Percentiles rank a stretch among this genome's conserved stretches.
Conservation (phyloP, 306 rosid genomes). For the Rosa persica region DNA sequence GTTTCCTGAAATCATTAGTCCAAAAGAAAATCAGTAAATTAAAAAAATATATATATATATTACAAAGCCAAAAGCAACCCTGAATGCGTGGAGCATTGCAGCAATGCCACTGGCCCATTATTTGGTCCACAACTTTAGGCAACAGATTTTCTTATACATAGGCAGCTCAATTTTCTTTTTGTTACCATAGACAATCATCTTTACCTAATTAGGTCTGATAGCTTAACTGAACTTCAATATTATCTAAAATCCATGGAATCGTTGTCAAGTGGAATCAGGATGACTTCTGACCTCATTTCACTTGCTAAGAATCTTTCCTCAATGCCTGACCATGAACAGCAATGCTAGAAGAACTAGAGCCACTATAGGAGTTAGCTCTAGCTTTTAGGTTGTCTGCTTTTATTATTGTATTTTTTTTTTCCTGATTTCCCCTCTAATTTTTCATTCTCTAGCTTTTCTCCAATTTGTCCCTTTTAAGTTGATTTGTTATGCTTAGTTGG, state of each 20-base stretch:
- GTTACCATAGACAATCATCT: neutral
- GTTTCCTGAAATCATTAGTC: conserved; percentile 61
- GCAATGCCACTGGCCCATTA: neutral
- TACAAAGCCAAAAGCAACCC: neutral
- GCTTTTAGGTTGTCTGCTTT: neutral
- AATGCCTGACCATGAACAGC: conserved; percentile 26
- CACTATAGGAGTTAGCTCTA: conserved; percentile 14
- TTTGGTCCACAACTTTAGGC: neutral
- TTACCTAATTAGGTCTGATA: neutral
- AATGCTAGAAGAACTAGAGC: neutral
- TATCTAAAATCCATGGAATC: neutral
- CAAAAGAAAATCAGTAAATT: neutral
- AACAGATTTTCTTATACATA: neutral
- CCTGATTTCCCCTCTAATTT: neutral
- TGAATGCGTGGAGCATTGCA: neutral
- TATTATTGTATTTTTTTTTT: neutral
- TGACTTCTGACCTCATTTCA: conserved; percentile 30
- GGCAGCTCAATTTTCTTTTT: neutral
- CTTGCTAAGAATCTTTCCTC: conserved; percentile 48
- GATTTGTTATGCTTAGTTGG: neutral
- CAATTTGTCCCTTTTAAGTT: neutral
- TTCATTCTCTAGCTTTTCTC: neutral
- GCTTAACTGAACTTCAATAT: neutral
- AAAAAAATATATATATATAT: neutral
- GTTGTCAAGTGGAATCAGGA: conserved; percentile 8